These are phyloP conservation scores for Ambrosia hybrid DNA, from an alignment of 140 eudicot species.

Conservation along the genomic window DNA sequence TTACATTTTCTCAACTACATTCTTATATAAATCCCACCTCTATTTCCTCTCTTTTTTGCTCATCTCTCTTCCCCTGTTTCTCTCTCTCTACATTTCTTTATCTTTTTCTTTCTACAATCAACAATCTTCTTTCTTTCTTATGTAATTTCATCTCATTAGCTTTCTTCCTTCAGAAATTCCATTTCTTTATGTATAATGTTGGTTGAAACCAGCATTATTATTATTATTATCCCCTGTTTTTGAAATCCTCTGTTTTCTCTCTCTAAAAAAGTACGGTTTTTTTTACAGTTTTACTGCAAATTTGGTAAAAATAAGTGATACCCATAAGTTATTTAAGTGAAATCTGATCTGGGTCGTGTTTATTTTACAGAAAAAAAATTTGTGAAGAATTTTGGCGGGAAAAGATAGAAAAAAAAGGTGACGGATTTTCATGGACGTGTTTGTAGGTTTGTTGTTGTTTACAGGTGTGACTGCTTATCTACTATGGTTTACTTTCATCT, in stretches of 20 bases:
- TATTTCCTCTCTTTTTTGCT: conserved; percentile 19
- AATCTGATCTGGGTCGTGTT: conserved; percentile 27
- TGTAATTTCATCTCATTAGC: not conserved
- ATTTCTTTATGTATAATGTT: conserved; percentile 11
- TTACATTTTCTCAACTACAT: conserved; percentile 42
- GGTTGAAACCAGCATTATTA: not conserved
- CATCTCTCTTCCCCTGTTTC: conserved; percentile 16
- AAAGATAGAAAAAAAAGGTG: not conserved
- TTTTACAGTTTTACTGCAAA: conserved; percentile 2
- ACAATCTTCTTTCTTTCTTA: too few relatives aligned
- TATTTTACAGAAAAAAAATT: conserved; percentile 10
- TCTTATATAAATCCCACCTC: conserved; percentile 64
- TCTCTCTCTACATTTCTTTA: conserved; percentile 25
- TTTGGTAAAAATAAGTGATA: conserved; percentile 22
- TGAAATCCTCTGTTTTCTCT: not conserved
- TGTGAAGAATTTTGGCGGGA: conserved; percentile 37
- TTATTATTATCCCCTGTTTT: not conserved
- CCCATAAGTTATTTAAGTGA: conserved; percentile 11
- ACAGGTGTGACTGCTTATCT: conserved; percentile 61
- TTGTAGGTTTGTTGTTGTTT: conserved; percentile 55
- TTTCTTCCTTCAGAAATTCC: not conserved
- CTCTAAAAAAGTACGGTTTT: too few relatives aligned
- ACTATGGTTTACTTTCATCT: conserved; percentile 84
- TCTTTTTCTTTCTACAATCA: not conserved
- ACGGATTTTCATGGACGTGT: conserved; percentile 51